A percentile compares a stretch with the other conserved stretches of the same genome.
Conservation (phyloP, 352 stramenopile genomes). For the Globisporangium irregulare region DNA sequence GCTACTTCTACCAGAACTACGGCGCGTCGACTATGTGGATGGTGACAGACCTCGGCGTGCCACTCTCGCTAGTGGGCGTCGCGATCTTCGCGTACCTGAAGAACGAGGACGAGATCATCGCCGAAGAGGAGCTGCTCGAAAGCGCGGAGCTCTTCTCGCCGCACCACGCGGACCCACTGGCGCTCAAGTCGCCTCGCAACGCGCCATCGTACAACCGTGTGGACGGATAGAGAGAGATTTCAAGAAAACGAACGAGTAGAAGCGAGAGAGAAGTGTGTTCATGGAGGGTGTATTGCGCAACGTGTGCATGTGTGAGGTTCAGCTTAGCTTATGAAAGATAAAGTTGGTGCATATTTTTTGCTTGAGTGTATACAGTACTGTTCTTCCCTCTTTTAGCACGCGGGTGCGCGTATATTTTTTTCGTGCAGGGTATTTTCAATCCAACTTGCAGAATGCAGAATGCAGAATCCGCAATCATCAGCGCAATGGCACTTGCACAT, state of each 20-base stretch:
- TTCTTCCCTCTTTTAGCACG: background rate
- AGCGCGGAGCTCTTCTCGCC: constrained; percentile 67
- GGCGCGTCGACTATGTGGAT: constrained; percentile 66
- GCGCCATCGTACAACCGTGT: constrained; percentile 26
- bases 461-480: constrained; percentile 1
- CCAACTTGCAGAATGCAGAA: background rate
- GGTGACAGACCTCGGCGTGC: constrained; percentile 61
- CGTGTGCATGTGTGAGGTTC: background rate
- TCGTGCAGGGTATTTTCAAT: constrained; percentile 1
- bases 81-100: constrained; percentile 61
- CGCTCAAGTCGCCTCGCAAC: constrained; percentile 28
- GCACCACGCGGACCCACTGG: constrained; percentile 41
- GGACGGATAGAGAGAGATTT: constrained; percentile 15
- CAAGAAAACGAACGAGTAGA: background rate
- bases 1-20: constrained; percentile 76
- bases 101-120: constrained; percentile 31
- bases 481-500: constrained; percentile 9
- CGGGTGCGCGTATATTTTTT: background rate
- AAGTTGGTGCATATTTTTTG: background rate
- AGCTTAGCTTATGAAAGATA: background rate
- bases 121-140: constrained; percentile 36
- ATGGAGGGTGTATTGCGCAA: background rate
- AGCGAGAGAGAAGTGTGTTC: background rate
- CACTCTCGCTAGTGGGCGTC: constrained; percentile 53
- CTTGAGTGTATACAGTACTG: background rate